These are phyloP conservation scores for Bipolaris victoriae DNA, from an alignment of 2,329 filamentous ascomycete genomes.

Conservation along the genomic window DNA sequence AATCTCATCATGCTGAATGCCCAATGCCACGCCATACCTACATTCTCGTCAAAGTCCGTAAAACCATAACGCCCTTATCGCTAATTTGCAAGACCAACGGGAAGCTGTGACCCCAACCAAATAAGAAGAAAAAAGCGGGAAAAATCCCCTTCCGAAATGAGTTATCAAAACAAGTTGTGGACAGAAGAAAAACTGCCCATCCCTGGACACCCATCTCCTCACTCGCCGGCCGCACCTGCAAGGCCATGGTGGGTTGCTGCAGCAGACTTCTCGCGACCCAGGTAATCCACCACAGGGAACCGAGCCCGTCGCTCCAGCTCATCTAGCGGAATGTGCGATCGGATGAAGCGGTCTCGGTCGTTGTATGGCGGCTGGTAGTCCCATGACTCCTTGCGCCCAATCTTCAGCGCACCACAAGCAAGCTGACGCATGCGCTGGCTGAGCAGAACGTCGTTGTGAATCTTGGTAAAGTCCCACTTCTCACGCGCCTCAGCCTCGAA, in stretches of 20 bases:
- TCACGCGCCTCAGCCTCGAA: slow-evolving; percentile 75
- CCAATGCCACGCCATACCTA: background rate
- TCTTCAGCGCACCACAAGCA: slow-evolving; percentile 78
- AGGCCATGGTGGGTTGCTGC: slow-evolving; percentile 42
- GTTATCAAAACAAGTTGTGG: background rate
- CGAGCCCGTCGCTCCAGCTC: slow-evolving; percentile 78
- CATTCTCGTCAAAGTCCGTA: background rate
- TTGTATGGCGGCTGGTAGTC: slow-evolving; percentile 80
- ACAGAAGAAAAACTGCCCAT: background rate
- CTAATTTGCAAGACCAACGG: slow-evolving; percentile 3
- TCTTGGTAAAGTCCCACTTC: slow-evolving; percentile 81
- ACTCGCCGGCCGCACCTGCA: slow-evolving; percentile 47
- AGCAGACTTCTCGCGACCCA: slow-evolving; percentile 48
- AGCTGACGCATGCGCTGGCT: slow-evolving; percentile 81
- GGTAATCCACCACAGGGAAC: slow-evolving; percentile 64
- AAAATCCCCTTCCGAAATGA: background rate
- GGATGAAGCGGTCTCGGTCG: slow-evolving; percentile 74
- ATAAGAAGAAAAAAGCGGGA: background rate
- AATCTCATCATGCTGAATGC: slow-evolving; percentile 4
- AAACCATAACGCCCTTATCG: slow-evolving; percentile 10
- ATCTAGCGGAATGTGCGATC: slow-evolving; percentile 80
- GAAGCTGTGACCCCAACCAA: background rate
- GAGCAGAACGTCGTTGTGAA: slow-evolving; percentile 74
- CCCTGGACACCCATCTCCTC: slow-evolving; percentile 1
- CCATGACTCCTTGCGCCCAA: slow-evolving; percentile 74